Percentiles rank a stretch among this genome's conserved stretches.
phyloP scores from a whole-genome alignment of 2,329 filamentous ascomycete species.

The Aspergillus viridinutans region DNA sequence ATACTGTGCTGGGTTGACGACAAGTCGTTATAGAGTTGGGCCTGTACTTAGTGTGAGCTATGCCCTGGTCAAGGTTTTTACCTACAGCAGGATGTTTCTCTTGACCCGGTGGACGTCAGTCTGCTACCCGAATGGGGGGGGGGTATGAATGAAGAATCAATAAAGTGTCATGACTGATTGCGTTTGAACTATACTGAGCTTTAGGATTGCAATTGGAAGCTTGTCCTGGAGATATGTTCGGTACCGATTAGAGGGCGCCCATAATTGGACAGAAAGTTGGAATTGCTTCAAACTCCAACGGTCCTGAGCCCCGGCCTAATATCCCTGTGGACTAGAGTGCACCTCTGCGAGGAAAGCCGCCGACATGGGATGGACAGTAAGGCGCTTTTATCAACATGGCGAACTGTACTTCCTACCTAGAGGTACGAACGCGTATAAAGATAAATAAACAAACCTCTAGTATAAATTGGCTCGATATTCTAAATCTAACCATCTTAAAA shows the following conservation, averaged over 20 bases:
- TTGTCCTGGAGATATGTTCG: background rate
- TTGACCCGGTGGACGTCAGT: constrained; percentile 5
- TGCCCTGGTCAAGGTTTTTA: constrained; percentile 18
- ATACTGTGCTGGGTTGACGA: background rate
- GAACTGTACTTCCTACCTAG: no score
- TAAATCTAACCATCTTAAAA: no score
- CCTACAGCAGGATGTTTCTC: constrained; percentile 13
- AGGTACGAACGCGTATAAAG: no score
- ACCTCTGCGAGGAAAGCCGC: no score
- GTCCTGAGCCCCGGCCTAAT: no score
- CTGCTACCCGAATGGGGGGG: constrained; percentile 15
- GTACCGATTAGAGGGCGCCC: background rate
- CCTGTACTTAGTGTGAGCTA: background rate
- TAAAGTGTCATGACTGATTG: background rate
- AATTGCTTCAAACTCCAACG: no score
- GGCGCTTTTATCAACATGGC: no score
- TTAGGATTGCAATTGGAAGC: no score
- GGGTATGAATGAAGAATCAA: constrained; percentile 1
- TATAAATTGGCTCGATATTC: background rate
- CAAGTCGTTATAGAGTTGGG: background rate
- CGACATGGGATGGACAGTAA: no score
- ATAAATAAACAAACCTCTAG: no score
- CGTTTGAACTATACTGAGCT: background rate
- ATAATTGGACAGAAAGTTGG: no score
- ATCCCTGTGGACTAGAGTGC: no score